Base-by-base conservation (phyloP, 129 eudicot species). In the carrot (Daucus carota) region DNA sequence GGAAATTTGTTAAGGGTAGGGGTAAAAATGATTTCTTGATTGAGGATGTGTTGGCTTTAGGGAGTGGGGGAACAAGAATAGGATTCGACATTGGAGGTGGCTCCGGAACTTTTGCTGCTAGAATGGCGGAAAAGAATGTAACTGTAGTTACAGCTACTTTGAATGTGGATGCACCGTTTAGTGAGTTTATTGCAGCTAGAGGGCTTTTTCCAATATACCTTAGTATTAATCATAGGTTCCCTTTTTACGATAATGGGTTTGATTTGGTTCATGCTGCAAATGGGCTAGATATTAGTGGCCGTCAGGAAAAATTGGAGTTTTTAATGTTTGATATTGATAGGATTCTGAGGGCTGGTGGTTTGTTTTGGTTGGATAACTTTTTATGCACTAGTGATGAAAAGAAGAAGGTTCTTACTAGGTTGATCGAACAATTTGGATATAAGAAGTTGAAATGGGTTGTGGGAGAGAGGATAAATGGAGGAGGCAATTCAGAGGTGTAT, bases 21-120 rank as follows among this genome's bases (percentile, higher is more conserved):
- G 86, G 97, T 20, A 91, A 94, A 78, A 91, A 87, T 82, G 97
- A 94, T 83, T 89, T 94, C 85, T 57, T 89, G 60, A 84, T 94
- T 73, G 92, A 89, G 69, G 96, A 91, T 82, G 98, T 94, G 26
- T 83, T 94, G 67, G 77, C 80, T 9, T 82, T 94, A 87, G 93
- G 96, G 14, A 83, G 89, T 79, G 92, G 92, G 71, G 96, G 97
- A 24, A 82, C 89, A 69, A 82, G 96, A 75, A 74, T 83, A 24
- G 97, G 96, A 28, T 87, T 91, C 33, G 98, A 94, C 81, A 86
- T 94, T 62, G 98, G 96, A 54, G 97, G 97, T 73, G 98, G 98
- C 28, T 94, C 98, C 33, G 98, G 98, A 29, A 94, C 93, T 33
- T 89, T 94, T 83, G 97, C 93, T 44, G 97, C 97, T 20, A 79